Evolutionary conservation across 1,284 basidiomycete species (phyloP), one percentile per base, ranked within the genome.

Genomic region (Pterula multifida): DNA sequence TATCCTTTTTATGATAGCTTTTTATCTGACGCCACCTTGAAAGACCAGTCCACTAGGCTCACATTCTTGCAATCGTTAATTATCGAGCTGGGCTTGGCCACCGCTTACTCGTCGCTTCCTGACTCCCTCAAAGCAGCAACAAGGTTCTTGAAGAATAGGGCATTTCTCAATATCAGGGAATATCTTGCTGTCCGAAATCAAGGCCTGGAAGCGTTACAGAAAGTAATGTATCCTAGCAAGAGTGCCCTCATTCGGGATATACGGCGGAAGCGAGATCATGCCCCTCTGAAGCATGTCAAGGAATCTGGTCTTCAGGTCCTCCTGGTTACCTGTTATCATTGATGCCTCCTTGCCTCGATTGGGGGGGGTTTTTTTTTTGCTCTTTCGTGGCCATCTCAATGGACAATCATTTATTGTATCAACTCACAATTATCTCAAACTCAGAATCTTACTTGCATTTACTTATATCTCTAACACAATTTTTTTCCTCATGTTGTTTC

Each of bases 91-190:
- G 78, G 77, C 15, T 63, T 81, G 23, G 67, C 70, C 13, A 63
- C 67, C 0, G 52, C 61, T 1, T 17, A 19, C 21, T 60, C 68
- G 11, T 61, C 68, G 13, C 66, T 84, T 3, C 85, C 85, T 2
- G 63, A 62, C 25, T 74, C 81, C 0, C 62, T 87, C 47, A 75
- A 63, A 23, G 68, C 79, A 12, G 84, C 84, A 12, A 79, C 74
- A 56, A 72, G 73, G 22, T 63, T 82, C 42, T 63, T 88, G 45
- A 86, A 81, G 63, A 67, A 75, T 3, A 69, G 70, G 45, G 82
- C 69, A 0, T 85, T 86, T 60, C 58, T 87, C 36, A 85, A 85
- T 58, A 73, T 88, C 52, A 70, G 71, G 48, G 83, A 87, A 54
- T 87, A 88, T 61, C 68, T 86, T 53, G 71, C 73, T n/a, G 72